phyloP scores from a whole-genome alignment of 164 flowering plant species.

The Macadamia tetraphylla region DNA sequence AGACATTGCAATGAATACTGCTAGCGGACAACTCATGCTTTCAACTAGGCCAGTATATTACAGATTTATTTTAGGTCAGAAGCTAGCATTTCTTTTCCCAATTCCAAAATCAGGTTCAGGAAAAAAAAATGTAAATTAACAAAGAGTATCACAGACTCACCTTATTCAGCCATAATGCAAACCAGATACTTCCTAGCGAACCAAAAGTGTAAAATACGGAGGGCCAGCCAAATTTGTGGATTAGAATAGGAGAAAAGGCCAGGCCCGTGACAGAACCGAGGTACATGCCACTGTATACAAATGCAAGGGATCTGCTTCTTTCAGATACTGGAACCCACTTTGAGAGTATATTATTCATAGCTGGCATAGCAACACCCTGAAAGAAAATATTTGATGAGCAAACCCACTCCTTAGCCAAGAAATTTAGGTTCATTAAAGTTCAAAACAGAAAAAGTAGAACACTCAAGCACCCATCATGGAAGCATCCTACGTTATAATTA shows the following conservation, averaged over 20 bases:
- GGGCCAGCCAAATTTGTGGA: slow-evolving; percentile 92
- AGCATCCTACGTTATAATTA: not conserved
- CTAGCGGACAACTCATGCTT: not conserved
- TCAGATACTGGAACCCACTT: slow-evolving; percentile 98
- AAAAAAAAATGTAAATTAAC: not conserved
- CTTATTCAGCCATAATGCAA: slow-evolving; percentile 79
- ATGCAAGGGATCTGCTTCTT: slow-evolving; percentile 97
- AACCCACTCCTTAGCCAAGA: not conserved
- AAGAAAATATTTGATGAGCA: slow-evolving; percentile 14
- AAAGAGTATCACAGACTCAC: slow-evolving; percentile 33
- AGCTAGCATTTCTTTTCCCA: not conserved
- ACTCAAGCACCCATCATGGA: not conserved
- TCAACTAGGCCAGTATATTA: not conserved
- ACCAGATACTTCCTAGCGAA: slow-evolving; percentile 94
- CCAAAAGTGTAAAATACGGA: slow-evolving; percentile 96
- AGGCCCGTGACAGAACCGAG: slow-evolving; percentile 96
- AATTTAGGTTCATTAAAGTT: not conserved
- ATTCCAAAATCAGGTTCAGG: too few relatives aligned
- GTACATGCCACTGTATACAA: slow-evolving; percentile 98
- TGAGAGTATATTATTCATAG: slow-evolving; percentile 92
- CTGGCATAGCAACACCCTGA: slow-evolving; percentile 99
- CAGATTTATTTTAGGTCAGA: not conserved
- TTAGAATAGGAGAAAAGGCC: slow-evolving; percentile 79
- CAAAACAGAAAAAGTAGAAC: not conserved
- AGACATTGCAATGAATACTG: not conserved